These are phyloP conservation scores for Saccharomycopsis javanensis DNA, from an alignment of 805 yeast species.

Conservation along the genomic window DNA sequence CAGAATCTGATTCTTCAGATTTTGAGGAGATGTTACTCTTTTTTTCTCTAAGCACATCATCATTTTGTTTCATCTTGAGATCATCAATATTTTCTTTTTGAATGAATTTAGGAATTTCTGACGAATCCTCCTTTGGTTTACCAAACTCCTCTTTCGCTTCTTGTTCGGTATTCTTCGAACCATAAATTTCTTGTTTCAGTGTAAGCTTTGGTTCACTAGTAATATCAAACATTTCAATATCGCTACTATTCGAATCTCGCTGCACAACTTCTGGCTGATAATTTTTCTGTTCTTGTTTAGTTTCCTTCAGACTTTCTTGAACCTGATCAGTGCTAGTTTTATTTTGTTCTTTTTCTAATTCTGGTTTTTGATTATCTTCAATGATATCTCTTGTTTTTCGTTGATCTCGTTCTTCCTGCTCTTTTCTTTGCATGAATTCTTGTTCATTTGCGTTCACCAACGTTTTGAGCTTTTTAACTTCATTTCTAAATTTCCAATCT, in stretches of 20 bases:
- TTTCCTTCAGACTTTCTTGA: not conserved
- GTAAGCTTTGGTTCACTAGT: not conserved
- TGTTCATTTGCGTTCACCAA: constrained; percentile 19
- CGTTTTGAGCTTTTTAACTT: constrained; percentile 30
- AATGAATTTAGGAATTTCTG: not conserved
- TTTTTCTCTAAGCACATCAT: not conserved
- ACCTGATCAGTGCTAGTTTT: not conserved
- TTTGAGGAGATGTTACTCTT: not conserved
- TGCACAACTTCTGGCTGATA: not conserved
- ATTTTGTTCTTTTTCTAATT: not conserved
- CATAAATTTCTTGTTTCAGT: not conserved
- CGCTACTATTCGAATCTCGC: not conserved
- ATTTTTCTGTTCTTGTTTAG: not conserved
- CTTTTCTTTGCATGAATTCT: not conserved
- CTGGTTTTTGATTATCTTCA: not conserved
- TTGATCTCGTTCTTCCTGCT: not conserved
- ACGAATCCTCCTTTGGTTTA: too few relatives aligned
- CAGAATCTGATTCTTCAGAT: not conserved
- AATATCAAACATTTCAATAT: not conserved
- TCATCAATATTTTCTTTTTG: not conserved
- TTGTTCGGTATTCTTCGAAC: not conserved
- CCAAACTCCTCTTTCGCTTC: not conserved
- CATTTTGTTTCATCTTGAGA: not conserved
- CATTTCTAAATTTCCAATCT: constrained; percentile 42
- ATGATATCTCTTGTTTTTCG: not conserved